These are phyloP conservation scores for Pseudopyricularia javanii DNA, from an alignment of 2,329 filamentous ascomycete species.

Conservation along the genomic window DNA sequence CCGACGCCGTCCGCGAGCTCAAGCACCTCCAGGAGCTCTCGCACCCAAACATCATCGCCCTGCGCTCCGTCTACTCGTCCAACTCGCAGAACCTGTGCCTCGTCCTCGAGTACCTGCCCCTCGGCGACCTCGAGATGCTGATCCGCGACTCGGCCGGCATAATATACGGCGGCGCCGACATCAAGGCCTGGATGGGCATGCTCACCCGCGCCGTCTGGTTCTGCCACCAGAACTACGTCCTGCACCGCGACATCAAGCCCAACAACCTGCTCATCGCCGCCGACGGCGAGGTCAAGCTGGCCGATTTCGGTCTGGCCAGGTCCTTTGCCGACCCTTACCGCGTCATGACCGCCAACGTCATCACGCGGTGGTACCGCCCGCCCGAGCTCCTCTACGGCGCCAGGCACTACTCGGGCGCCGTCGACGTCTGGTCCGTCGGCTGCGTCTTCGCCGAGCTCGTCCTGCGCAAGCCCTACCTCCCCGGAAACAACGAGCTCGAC, in stretches of 20 bases:
- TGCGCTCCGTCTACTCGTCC: constrained; percentile 86
- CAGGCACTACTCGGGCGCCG: constrained; percentile 75
- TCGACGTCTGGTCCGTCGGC: constrained; percentile 90
- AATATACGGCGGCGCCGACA: constrained; percentile 75
- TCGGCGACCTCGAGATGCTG: constrained; percentile 90
- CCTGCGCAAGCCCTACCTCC: constrained; percentile 69
- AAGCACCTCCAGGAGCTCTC: constrained; percentile 89
- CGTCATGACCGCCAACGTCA: constrained; percentile 86
- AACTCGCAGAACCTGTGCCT: constrained; percentile 96
- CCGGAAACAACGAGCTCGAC: constrained; percentile 73
- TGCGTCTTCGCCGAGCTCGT: constrained; percentile 89
- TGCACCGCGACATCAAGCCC: constrained; percentile 97
- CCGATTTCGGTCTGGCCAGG: constrained; percentile 92
- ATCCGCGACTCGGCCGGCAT: constrained; percentile 73
- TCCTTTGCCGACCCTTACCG: constrained; percentile 79
- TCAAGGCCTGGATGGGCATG: constrained; percentile 99
- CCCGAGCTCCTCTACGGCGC: constrained; percentile 89
- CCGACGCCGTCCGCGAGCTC: constrained; percentile 91
- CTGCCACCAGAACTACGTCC: constrained; percentile 86
- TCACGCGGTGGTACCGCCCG: constrained; percentile 93
- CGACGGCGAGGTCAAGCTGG: constrained; percentile 87
- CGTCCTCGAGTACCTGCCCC: constrained; percentile 83
- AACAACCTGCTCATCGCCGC: constrained; percentile 94
- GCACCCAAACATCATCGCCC: constrained; percentile 89
- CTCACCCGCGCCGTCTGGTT: constrained; percentile 87